Evolutionary conservation across 2,329 filamentous ascomycete genomes (phyloP).

Genomic region (Colletotrichum liaoningense): DNA sequence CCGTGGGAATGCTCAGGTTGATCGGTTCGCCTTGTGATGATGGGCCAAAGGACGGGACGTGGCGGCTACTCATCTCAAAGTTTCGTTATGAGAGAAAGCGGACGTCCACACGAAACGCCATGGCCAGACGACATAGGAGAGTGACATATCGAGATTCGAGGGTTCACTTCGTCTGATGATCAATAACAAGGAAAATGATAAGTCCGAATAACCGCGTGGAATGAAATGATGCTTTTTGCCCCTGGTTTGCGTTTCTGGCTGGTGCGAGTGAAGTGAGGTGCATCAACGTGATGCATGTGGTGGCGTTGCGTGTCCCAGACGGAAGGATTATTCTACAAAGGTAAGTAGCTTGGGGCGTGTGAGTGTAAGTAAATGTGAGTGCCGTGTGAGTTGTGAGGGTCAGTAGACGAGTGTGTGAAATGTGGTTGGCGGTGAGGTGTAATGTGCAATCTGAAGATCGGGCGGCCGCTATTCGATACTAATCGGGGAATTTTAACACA

Average conservation of each 20-base stretch:
- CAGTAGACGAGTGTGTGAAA: too few relatives aligned
- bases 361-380: neutral
- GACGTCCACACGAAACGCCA: neutral
- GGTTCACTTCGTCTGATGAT: neutral
- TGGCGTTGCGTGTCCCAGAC: slow-evolving; percentile 16
- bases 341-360: neutral
- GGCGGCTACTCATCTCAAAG: slow-evolving; percentile 10
- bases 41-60: neutral
- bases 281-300: neutral
- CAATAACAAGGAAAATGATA: neutral
- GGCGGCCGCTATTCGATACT: neutral
- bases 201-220: neutral
- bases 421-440: neutral
- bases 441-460: slow-evolving; percentile 3
- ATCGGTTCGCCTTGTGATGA: neutral
- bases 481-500: neutral
- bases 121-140: neutral
- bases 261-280: neutral
- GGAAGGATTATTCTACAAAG: neutral
- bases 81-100: neutral
- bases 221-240: neutral
- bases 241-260: neutral
- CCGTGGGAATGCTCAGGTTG: neutral
- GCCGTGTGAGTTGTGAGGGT: too few relatives aligned
- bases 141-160: neutral